Base-by-base conservation (phyloP, 2,329 filamentous ascomycete genomes). In the Macroventuria anomochaeta region DNA sequence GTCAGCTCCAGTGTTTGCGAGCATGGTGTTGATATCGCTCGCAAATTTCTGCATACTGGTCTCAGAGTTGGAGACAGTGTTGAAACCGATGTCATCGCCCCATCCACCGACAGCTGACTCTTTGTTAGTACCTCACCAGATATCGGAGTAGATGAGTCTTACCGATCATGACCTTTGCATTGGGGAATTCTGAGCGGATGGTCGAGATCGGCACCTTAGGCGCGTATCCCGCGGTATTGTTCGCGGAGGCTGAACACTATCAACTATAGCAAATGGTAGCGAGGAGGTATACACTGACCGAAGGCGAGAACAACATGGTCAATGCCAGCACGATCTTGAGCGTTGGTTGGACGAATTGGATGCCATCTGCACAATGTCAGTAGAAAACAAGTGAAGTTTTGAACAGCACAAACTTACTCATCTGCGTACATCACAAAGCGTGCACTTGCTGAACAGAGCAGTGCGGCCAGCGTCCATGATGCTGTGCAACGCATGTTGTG, bases 81-180 rank as follows among this genome's bases (percentile, higher is more conserved):
- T 80, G 64, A 90, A 91, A 0, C 87, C 88, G 6, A 72, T 69
- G 0, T 82, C 86, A 55, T 90, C 86, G 0, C 88, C 88, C 88
- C 89, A 92, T 46, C 88, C 89, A 10, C 89, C 89, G 58, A 92
- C 85, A 17, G 89, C 88, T 56, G 32, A 5, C 20, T 5, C 20
- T 47, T 17, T n/a, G 33, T 56, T 13, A 55, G 53, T 29, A 31
- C 7, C 5, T 25, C 1, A 13, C 6, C 4, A 17, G 7, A 2
- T n/a, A 3, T 13, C 4, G 18, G 36, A 12, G 17, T 11, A 12
- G 5, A 2, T 17, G 10, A n/a, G 2, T 26, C 42, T 1, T 29
- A 51, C 53, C 52, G 31, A 91, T 80, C 76, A 88, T 81, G 18
- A 91, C 73, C 61, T 88, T 86, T 17, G 86, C 86, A 21, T 77